Evolutionary conservation across 805 yeast species (phyloP), one percentile per base, ranked within the genome.

Genomic region (Nakazawaea wyomingensis): DNA sequence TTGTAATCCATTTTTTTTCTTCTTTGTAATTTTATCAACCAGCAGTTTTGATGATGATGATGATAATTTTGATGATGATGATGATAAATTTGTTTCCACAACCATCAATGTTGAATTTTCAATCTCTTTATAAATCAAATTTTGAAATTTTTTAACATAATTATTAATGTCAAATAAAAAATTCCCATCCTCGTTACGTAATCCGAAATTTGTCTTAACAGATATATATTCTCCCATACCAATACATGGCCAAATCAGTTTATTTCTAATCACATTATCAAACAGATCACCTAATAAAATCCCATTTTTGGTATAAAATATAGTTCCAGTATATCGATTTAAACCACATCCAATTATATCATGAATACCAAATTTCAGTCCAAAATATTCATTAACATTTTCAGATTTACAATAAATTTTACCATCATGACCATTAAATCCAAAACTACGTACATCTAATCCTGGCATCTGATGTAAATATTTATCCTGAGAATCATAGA

Each of bases 301-400:
- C 2, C 96, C 97, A 61, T 90, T 89, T 57, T 85, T 82, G 0
- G 96, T 89, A 50, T 78, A 77, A 53, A 89, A 90, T 2, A 87
- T 71, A 0, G 79, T 63, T 33, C 76, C 72, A 32, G 74, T 76
- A 13, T 73, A 66, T 52, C 76, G 83, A 63, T 89, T 83, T 19
- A 88, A 71, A 4, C 96, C 96, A 60, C 90, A 83, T 0, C 97
- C 97, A 48, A 90, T 71, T 2, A 75, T 67, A 59, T 88, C 96
- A 18, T 72, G 72, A 28, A 63, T 55, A 0, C 80, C 76, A 57
- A 74, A 81, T 24, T 57, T 62, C 32, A 72, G 69, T 2, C 69
- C 68, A 39, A 64, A 69, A 19, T 60, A 64, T 34, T 64, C 65
- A 13, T 66, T 60, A 3, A 65, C 56, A 10, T 66, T 64, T 19